Conservation (phyloP, 352 stramenopile genomes). For the Phytopythium sindhum region DNA sequence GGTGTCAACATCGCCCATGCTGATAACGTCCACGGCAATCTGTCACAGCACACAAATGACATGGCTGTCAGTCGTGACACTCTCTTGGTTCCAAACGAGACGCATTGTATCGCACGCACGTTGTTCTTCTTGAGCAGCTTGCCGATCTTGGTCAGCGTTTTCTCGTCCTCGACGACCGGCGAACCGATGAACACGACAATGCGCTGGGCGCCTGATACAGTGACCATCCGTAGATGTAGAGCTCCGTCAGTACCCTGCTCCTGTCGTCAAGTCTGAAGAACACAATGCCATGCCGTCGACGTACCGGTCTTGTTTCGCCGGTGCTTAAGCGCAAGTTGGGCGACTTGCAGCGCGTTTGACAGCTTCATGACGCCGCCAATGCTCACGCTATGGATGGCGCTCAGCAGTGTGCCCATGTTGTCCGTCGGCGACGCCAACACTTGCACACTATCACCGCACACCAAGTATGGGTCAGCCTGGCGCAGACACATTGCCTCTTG, state of each 20-base stretch:
- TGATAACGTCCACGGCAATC: slow-evolving; percentile 97
- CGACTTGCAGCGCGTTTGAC: slow-evolving; percentile 95
- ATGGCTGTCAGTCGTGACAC: neutral
- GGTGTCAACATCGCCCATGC: slow-evolving; percentile 94
- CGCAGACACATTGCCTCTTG: neutral
- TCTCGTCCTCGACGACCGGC: slow-evolving; percentile 90
- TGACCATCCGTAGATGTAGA: neutral
- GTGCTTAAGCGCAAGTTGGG: slow-evolving; percentile 97
- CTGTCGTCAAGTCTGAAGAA: neutral
- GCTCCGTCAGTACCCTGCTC: neutral
- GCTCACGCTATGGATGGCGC: slow-evolving; percentile 90
- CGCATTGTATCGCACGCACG: slow-evolving; percentile 25
- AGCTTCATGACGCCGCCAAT: slow-evolving; percentile 92
- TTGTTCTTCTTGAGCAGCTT: slow-evolving; percentile 99
- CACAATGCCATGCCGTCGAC: slow-evolving; percentile 4
- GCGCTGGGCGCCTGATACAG: slow-evolving; percentile 54
- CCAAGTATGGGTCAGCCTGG: neutral
- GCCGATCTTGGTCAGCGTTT: slow-evolving; percentile 92
- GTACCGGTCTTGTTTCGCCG: slow-evolving; percentile 97
- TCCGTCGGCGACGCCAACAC: slow-evolving; percentile 96
- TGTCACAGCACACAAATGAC: slow-evolving; percentile 14
- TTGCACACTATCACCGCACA: slow-evolving; percentile 67
- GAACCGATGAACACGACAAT: slow-evolving; percentile 98
- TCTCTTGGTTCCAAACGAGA: neutral
- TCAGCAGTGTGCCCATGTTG: slow-evolving; percentile 97